These are phyloP conservation scores for Selenicereus undatus DNA, from an alignment of 148 eudicot genomes.

Conservation along the genomic window DNA sequence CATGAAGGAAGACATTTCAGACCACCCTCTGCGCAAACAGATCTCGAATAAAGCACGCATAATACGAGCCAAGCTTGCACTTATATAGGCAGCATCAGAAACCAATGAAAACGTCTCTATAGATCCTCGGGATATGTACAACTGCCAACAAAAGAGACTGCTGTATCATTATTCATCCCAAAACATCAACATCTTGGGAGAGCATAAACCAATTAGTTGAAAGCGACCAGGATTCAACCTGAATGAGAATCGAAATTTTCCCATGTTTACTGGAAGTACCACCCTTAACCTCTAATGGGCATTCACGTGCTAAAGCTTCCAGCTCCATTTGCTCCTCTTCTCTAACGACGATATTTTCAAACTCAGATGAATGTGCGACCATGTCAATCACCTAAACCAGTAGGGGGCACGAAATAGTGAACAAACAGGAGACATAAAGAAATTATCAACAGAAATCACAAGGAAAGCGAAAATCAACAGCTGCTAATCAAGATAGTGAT, in stretches of 20 bases:
- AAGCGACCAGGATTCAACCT: slow-evolving; percentile 40
- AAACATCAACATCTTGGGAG: neutral
- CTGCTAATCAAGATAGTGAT: slow-evolving; percentile 1
- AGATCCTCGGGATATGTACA: slow-evolving; percentile 82
- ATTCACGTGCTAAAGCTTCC: slow-evolving; percentile 64
- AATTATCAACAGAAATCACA: neutral
- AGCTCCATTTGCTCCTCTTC: slow-evolving; percentile 97
- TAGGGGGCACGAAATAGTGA: slow-evolving; percentile 10
- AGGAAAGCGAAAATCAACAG: neutral
- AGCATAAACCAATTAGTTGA: neutral
- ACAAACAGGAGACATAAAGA: neutral
- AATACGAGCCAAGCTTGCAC: slow-evolving; percentile 98
- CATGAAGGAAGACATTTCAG: slow-evolving; percentile 91
- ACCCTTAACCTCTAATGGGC: slow-evolving; percentile 93
- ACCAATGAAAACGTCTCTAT: slow-evolving; percentile 86
- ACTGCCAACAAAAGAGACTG: slow-evolving; percentile 41
- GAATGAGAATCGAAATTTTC: slow-evolving; percentile 94
- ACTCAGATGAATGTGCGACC: slow-evolving; percentile 99
- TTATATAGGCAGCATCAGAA: slow-evolving; percentile 97
- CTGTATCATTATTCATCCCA: neutral
- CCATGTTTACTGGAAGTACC: slow-evolving; percentile 94
- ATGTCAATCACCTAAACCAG: slow-evolving; percentile 75
- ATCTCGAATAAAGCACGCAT: slow-evolving; percentile 97
- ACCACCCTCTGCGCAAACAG: slow-evolving; percentile 98
- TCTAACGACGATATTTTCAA: slow-evolving; percentile 91